These are phyloP conservation scores for Pseudophaeomoniella oleicola DNA, from an alignment of 2,329 filamentous ascomycete genomes.

Conservation along the genomic window DNA sequence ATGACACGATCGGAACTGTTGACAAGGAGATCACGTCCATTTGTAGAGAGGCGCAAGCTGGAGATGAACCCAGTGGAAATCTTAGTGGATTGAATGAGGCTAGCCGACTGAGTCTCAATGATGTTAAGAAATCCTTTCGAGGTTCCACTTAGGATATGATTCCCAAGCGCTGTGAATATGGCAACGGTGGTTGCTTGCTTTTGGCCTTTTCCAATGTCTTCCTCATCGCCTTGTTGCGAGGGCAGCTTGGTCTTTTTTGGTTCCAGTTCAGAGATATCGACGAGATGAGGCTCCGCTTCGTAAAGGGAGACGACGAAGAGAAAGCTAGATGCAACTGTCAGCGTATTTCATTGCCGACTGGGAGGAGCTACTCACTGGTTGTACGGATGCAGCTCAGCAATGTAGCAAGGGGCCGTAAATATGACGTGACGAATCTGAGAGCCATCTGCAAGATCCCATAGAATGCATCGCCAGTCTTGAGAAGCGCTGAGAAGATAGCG, in stretches of 20 bases:
- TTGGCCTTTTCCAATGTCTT: slow-evolving; percentile 54
- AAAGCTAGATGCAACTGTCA: background rate
- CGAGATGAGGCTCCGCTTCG: slow-evolving; percentile 80
- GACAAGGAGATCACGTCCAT: slow-evolving; percentile 74
- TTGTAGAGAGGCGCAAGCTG: slow-evolving; percentile 67
- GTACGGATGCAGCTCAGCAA: slow-evolving; percentile 83
- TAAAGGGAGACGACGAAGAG: slow-evolving; percentile 78
- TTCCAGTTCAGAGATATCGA: slow-evolving; percentile 58
- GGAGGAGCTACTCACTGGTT: slow-evolving; percentile 51
- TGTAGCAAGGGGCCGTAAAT: slow-evolving; percentile 87
- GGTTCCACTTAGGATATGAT: slow-evolving; percentile 83
- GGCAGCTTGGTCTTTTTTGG: slow-evolving; percentile 65
- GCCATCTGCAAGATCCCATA: slow-evolving; percentile 78
- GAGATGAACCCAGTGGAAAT: slow-evolving; percentile 80
- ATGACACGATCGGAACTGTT: slow-evolving; percentile 94
- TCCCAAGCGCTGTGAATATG: slow-evolving; percentile 70
- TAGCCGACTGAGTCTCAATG: slow-evolving; percentile 65
- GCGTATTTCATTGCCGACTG: background rate
- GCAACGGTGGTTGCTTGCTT: slow-evolving; percentile 91
- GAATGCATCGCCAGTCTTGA: slow-evolving; percentile 89
- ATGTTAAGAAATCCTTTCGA: slow-evolving; percentile 95
- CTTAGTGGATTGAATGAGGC: slow-evolving; percentile 79
- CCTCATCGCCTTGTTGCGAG: slow-evolving; percentile 63
- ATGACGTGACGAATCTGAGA: slow-evolving; percentile 66
- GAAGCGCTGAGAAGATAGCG: slow-evolving; percentile 84